Percentiles rank a stretch among this genome's conserved stretches.
Evolutionary conservation across 176 grass and related monocot genomes (phyloP).

Genomic region (Musa acuminata): DNA sequence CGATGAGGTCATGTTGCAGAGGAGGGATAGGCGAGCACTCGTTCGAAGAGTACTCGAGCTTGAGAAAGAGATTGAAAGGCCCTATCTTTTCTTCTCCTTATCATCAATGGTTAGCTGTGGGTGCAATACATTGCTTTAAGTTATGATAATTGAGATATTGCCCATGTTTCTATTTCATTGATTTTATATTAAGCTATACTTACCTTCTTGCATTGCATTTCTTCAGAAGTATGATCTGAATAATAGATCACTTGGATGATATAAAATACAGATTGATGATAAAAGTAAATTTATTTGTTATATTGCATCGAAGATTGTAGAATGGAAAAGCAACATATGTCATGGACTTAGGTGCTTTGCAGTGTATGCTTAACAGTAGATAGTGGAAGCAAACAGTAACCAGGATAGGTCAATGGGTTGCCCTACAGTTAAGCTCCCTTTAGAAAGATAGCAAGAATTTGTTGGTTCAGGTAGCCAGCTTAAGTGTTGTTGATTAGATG

Average conservation of each 20-base stretch:
- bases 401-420: not conserved
- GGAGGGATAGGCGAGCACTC: constrained; percentile 52
- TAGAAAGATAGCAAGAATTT: too few relatives aligned
- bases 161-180: too few relatives aligned
- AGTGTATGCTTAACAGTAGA: not conserved
- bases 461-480: too few relatives aligned
- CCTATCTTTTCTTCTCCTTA: not conserved
- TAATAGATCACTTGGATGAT: not conserved
- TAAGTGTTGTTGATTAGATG: too few relatives aligned
- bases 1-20: constrained; percentile 44
- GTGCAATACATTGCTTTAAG: not conserved
- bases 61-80: constrained; percentile 54
- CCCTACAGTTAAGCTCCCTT: too few relatives aligned
- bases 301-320: not conserved
- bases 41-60: constrained; percentile 41
- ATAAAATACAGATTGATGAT: not conserved
- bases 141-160: not conserved
- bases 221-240: not conserved
- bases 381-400: not conserved
- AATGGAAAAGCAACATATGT: not conserved
- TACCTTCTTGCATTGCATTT: not conserved
- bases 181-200: too few relatives aligned
- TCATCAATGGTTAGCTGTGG: not conserved
- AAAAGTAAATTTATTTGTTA: not conserved
- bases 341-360: not conserved